Base-by-base conservation (phyloP, 495 filamentous ascomycete species). In the Massariosphaeria phaeospora region DNA sequence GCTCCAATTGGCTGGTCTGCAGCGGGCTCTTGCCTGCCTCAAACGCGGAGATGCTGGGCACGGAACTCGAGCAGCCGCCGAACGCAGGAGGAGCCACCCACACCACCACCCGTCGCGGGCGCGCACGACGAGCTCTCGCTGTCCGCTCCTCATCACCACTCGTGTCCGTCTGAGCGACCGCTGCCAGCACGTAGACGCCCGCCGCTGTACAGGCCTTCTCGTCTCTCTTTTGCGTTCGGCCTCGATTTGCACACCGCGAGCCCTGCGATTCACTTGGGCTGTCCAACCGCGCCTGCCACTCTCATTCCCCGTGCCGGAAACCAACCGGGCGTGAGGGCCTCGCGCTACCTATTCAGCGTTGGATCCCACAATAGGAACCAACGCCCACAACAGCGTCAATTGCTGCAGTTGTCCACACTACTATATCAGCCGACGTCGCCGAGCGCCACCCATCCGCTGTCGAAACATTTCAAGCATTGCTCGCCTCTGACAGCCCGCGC, bases 381-480 rank as follows among this genome's bases (percentile, higher is more conserved):
- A 1, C 8, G 15, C 26, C 17, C 20, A 50, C 27, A 52, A 53
- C 39, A 46, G n/a, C 53, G 26, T 21, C 48, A 52, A 53, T 29
- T 26, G 4, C 48, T 8, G 24, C 34, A 20, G 40, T 40, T 39
- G 17, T 21, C 21, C 38, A 3, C 15, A 25, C 12, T 33, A 38
- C 30, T 24, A 49, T 33, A 29, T 45, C 17, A 5, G 20, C 29
- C 27, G 23, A 21, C 38, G 36, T 17, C 20, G 18, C 35, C 27
- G 33, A n/a, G 30, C 18, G 35, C 26, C 24, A 5, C 11, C 15
- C 29, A 54, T 50, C 49, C 45, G 33, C 46, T 35, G 21, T 55
- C 55, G 36, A 54, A 58, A 57, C 55, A 59, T 36, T 41, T 21
- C 43, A 48, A 27, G 55, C 61, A 59, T 55, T 59, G 51, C 33